Percentiles rank a stretch among this genome's conserved stretches.
Evolutionary conservation across 202 grass and related monocot genomes (phyloP).

Genomic region (Carex arenaria): DNA sequence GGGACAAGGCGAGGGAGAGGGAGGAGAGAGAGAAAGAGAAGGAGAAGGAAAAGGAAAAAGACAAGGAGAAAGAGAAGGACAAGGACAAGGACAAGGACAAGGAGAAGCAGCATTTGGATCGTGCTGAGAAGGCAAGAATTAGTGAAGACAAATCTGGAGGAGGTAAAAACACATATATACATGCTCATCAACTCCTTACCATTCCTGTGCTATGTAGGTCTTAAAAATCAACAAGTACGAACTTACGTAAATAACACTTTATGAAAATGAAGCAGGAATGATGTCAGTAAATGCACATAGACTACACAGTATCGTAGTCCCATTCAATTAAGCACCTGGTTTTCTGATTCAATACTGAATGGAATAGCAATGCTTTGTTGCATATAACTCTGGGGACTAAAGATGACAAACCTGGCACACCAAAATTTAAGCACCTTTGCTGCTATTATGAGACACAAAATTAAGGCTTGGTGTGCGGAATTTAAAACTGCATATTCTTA

Average conservation of each 20-base stretch:
- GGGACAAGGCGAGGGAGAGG: constrained; percentile 61
- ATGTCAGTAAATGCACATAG: neutral
- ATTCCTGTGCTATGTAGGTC: neutral
- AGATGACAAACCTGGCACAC: neutral
- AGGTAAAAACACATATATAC: constrained; percentile 33
- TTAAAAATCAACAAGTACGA: neutral
- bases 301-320: too few relatives aligned
- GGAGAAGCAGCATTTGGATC: constrained; percentile 44
- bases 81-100: constrained; percentile 27
- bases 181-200: neutral
- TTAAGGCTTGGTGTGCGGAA: neutral
- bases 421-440: neutral
- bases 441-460: neutral
- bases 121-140: constrained; percentile 53
- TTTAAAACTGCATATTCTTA: neutral
- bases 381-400: neutral
- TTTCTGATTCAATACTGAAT: neutral
- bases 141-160: constrained; percentile 48
- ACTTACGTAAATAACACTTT: neutral
- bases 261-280: neutral
- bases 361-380: neutral
- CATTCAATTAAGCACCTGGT: neutral
- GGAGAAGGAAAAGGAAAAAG: constrained; percentile 45
- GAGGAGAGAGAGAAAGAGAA: constrained; percentile 44
- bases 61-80: constrained; percentile 54